Evolutionary conservation across 73 alveolate species (phyloP), one percentile per base, ranked within the genome.

Genomic region (Strombidium stylifer): DNA sequence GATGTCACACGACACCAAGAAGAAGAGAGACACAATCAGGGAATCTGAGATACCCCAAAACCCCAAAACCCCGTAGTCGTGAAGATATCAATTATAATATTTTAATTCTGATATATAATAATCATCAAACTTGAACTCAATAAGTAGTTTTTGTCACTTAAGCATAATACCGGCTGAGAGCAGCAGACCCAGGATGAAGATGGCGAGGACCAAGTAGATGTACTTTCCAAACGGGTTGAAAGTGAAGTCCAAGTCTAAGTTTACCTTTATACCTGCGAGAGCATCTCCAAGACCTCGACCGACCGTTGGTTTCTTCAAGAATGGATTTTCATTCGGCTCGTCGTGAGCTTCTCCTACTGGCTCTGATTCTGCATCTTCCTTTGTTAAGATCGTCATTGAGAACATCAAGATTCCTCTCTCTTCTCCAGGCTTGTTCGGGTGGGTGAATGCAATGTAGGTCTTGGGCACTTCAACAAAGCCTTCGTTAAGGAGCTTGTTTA

Each of bases 321-420:
- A 78, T 20, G 99, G 99, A 53, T 89, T 87, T 35, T 73, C 88
- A 69, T 95, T 95, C 7, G 99, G 99, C 31, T 95, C 99, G 36
- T 94, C 93, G 70, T 87, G 78, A 3, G 94, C 98, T 62, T 95
- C 98, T 7, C 99, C 98, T 23, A 86, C 97, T 0, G 94, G 92
- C 26, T 39, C 57, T 1, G 79, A 32, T 8, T 86, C 95, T 15
- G 94, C 93, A 37, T 54, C 85, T 35, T 66, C 35, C 39, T 73
- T 85, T 5, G 92, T 35, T 18, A 86, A 44, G 7, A 87, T 73
- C 12, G 69, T 45, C 88, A 87, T 74, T 26, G 87, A 71, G 5
- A 86, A 49, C n/a, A 66, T 36, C 0, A 77, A 65, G 18, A 57
- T 34, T 0, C 89, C 93, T 23, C 88, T 53, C 32, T 83, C 84